Conservation (phyloP, 1,284 basidiomycete species). For the Trametes sp. region DNA sequence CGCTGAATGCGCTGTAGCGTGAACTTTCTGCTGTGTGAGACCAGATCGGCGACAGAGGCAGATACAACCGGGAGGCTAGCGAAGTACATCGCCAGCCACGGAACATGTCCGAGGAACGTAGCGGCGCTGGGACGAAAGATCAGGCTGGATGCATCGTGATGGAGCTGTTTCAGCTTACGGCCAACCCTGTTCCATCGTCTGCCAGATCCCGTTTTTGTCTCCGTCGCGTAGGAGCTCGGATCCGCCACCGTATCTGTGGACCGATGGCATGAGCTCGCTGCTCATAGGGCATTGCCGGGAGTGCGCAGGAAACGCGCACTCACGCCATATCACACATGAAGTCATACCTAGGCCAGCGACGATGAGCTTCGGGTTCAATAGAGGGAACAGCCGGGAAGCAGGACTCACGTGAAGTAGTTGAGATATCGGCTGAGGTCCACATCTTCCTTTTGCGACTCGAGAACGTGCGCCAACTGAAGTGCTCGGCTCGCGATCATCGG, state of each 20-base stretch:
- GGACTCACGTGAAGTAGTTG: conserved; percentile 59
- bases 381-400: neutral
- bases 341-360: conserved; percentile 50
- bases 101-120: conserved; percentile 21
- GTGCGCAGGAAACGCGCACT: no score
- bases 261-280: no score
- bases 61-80: conserved; percentile 9
- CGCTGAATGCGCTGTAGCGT: conserved; percentile 24
- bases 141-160: neutral
- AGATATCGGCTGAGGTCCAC: conserved; percentile 55
- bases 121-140: neutral
- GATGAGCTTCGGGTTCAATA: neutral
- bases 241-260: conserved; percentile 40
- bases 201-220: conserved; percentile 31
- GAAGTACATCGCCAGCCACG: conserved; percentile 18
- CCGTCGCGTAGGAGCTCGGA: conserved; percentile 39
- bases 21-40: conserved; percentile 11
- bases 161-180: conserved; percentile 21
- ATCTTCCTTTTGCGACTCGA: conserved; percentile 44
- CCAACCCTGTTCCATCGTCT: conserved; percentile 23
- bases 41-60: conserved; percentile 5
- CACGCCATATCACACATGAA: conserved; percentile 71
- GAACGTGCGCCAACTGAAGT: conserved; percentile 47
- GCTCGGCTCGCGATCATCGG: conserved; percentile 49
- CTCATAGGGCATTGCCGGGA: no score